Conservation (phyloP, 2,329 filamentous ascomycete genomes). For the Ophiostoma triangulosporum region DNA sequence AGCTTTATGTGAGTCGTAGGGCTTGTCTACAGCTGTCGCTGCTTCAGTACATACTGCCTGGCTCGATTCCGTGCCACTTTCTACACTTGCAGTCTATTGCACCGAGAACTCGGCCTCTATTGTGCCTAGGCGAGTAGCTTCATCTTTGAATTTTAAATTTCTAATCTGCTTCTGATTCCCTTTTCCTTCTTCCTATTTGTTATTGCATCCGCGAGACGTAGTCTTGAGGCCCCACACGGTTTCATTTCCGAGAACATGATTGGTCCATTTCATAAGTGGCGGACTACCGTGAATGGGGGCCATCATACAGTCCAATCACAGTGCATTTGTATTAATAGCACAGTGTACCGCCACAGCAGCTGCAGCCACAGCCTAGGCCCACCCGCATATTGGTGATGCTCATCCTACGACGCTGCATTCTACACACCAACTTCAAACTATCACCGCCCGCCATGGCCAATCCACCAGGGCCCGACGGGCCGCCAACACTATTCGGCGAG, state of each 20-base stretch:
- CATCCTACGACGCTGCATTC: neutral
- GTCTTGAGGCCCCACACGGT: neutral
- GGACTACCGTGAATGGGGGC: neutral
- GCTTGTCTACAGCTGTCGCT: neutral
- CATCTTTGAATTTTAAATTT: no score
- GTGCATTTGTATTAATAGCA: neutral
- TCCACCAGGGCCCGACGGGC: neutral
- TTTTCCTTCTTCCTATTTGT: neutral
- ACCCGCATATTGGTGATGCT: neutral
- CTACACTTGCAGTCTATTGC: neutral
- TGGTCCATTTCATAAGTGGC: neutral
- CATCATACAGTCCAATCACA: neutral
- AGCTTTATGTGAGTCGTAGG: no score
- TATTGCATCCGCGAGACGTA: neutral
- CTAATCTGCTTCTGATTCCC: neutral
- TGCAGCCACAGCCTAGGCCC: neutral
- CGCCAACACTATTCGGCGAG: slow-evolving; percentile 9
- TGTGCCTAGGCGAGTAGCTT: neutral
- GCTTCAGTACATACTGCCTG: no score
- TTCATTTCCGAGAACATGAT: neutral
- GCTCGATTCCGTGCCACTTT: neutral
- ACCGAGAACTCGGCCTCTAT: slow-evolving; percentile 1
- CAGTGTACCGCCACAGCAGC: neutral
- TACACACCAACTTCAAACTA: neutral
- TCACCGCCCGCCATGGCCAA: slow-evolving; percentile 7